Conservation (phyloP, 495 filamentous ascomycete species). For the Chaetomidium leptoderma region DNA sequence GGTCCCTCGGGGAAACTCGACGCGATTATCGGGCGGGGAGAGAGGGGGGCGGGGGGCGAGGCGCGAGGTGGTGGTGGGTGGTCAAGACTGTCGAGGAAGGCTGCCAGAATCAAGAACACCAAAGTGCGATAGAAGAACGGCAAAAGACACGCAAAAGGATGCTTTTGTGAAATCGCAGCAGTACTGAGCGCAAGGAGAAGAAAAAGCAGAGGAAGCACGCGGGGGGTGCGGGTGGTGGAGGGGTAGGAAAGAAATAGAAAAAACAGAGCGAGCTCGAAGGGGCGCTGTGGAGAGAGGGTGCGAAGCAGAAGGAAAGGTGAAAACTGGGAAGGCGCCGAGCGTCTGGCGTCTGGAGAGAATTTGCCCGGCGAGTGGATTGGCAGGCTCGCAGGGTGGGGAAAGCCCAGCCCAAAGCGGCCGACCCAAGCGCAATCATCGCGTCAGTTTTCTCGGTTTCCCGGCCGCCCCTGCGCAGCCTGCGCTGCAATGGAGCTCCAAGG, state of each 20-base stretch:
- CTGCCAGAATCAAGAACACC: slow-evolving; percentile 39
- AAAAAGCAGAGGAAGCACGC: slow-evolving; percentile 19
- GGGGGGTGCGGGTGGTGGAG: slow-evolving; percentile 12
- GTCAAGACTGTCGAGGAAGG: slow-evolving; percentile 14
- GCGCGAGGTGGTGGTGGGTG: slow-evolving; percentile 15
- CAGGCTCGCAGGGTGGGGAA: slow-evolving; percentile 28
- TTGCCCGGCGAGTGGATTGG: slow-evolving; percentile 27
- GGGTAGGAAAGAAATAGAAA: slow-evolving; percentile 21
- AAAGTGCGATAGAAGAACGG: slow-evolving; percentile 23
- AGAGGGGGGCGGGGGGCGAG: too few relatives aligned
- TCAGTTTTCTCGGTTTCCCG: slow-evolving; percentile 21
- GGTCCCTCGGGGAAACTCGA: neutral
- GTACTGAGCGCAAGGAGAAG: slow-evolving; percentile 9
- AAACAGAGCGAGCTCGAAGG: slow-evolving; percentile 20
- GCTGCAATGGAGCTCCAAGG: neutral
- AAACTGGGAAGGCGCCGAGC: slow-evolving; percentile 22
- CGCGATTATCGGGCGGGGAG: slow-evolving; percentile 25
- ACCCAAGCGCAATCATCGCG: slow-evolving; percentile 19
- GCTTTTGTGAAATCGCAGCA: slow-evolving; percentile 22
- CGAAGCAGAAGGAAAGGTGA: slow-evolving; percentile 16
- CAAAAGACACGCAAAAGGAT: slow-evolving; percentile 31
- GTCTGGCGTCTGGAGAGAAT: slow-evolving; percentile 20
- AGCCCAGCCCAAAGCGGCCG: slow-evolving; percentile 26
- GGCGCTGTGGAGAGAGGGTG: slow-evolving; percentile 21
- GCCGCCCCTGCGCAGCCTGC: neutral